Base-by-base conservation (phyloP, 257 asterid genomes). In the Schizonepeta tenuifolia region DNA sequence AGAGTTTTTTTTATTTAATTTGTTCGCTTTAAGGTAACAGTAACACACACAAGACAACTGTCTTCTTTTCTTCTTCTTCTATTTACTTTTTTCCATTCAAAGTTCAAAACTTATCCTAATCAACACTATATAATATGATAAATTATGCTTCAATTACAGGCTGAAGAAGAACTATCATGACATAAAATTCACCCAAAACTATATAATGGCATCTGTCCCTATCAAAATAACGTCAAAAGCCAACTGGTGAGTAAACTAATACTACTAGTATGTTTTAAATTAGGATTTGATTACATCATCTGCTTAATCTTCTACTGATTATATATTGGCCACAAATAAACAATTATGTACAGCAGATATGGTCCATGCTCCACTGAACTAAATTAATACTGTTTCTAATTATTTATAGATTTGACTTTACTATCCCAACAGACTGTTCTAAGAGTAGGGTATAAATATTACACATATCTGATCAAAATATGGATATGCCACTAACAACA, bases 121-220 rank as follows among this genome's bases (percentile, higher is more conserved):
- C 5, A 28, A 28, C 2, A 28, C 35, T 31, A 31, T 31, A 3
- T 31, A 28, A 0, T 56, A 1, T 56, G 38, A 56, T 18, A 24
- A 14, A 5, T 56, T 28, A 26, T 26, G 41, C 41, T 26, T 13
- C 59, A 54, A 54, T 54, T 35, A 46, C 17, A 46, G 53, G 57
- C 57, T 51, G 26, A 51, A 51, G 57, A 57, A 57, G 41, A 11
- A n/a, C 46, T 0, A 67, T 67, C 62, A 50, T 33, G 51, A 68
- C 62, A 33, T 68, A 26, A 69, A 69, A 54, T 69, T 55, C 43
- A 54, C 54, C 74, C 21, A 31, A 69, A 54, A 38, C 26, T 54
- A n/a, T n/a, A 33, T 53, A 9, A 36, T 67, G 59, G 14, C n/a
- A 38, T 54, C 15, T 56, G 67, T 38, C 67, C 64, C 58, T 41